phyloP scores from a whole-genome alignment of 31 red algal genomes.

The Asparagopsis taxiformis region DNA sequence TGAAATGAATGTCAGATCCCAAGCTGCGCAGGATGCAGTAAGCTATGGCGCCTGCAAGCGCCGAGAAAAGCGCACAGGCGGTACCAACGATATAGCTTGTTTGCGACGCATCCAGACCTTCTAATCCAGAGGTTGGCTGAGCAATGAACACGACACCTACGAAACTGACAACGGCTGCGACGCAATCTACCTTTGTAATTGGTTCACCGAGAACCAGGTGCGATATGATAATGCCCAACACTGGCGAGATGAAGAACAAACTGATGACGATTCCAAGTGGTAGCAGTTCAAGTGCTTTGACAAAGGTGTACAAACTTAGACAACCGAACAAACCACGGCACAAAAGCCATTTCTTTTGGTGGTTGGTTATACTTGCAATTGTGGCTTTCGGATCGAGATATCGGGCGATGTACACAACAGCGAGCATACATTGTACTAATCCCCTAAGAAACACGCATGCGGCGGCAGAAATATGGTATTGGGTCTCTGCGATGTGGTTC shows the following conservation, averaged over 20 bases:
- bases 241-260: slow-evolving; percentile 11
- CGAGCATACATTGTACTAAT: slow-evolving; percentile 3
- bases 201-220: background rate
- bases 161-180: slow-evolving; percentile 6
- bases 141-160: slow-evolving; percentile 8
- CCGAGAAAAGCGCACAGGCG: slow-evolving; percentile 12
- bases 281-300: slow-evolving; percentile 1
- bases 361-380: background rate
- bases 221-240: slow-evolving; percentile 11
- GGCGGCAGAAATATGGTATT: background rate
- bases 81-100: background rate
- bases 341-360: background rate
- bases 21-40: background rate
- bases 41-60: background rate
- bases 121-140: background rate
- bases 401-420: slow-evolving; percentile 1
- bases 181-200: background rate
- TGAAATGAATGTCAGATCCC: background rate
- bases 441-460: slow-evolving; percentile 13
- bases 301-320: background rate
- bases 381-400: background rate
- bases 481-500: background rate
- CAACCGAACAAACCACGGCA: slow-evolving; percentile 5
- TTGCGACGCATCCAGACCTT: background rate
- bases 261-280: slow-evolving; percentile 13